Evolutionary conservation across 169 alveolate genomes (phyloP).

Genomic region (Eimeria necatrix): DNA sequence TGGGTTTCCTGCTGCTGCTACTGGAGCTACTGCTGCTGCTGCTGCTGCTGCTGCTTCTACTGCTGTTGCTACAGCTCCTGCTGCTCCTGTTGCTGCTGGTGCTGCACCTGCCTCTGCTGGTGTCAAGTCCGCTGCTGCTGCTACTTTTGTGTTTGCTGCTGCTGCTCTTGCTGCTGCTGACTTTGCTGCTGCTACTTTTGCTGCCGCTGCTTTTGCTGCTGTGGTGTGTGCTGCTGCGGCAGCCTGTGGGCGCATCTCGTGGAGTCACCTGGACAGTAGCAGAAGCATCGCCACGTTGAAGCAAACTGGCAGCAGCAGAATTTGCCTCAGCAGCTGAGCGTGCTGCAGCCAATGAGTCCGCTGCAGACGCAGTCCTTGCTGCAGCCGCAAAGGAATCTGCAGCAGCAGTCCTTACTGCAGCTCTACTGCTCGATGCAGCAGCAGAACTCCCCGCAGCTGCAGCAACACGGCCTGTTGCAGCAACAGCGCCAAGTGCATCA

Average conservation of each 20-base stretch:
- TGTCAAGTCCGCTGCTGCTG: background rate
- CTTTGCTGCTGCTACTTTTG: background rate
- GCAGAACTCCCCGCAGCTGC: background rate
- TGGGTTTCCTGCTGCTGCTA: background rate
- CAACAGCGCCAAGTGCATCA: background rate
- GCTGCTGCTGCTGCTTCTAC: background rate
- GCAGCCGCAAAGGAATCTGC: background rate
- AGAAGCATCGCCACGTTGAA: background rate
- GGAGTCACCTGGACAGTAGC: too few relatives aligned
- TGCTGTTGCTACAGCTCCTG: conserved; percentile 23
- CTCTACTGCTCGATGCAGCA: background rate
- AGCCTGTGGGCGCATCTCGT: background rate
- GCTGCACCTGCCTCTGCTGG: background rate
- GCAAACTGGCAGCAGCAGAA: background rate
- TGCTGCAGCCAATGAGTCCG: background rate
- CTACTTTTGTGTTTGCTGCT: background rate
- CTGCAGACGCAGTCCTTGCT: background rate
- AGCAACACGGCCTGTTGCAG: background rate
- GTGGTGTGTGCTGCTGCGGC: background rate
- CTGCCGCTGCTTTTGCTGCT: conserved; percentile 9
- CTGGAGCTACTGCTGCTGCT: conserved; percentile 1
- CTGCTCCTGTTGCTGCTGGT: conserved; percentile 22
- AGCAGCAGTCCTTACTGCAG: background rate
- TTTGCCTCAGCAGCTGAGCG: background rate
- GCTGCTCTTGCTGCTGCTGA: conserved; percentile 1